Conservation (phyloP, 73 alveolate species). For the Paramecium sexaurelia region DNA sequence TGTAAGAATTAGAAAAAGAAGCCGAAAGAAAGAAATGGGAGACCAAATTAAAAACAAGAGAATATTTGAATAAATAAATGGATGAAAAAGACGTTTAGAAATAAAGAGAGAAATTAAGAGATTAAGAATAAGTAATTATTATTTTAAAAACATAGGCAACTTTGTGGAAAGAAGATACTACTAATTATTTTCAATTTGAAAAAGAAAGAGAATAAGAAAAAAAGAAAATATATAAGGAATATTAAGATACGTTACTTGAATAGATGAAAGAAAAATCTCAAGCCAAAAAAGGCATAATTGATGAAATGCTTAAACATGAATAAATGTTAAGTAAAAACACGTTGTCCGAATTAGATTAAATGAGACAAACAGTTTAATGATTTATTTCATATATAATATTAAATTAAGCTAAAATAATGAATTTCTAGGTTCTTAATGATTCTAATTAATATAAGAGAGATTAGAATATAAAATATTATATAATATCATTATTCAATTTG, state of each 20-base stretch:
- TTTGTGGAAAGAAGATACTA: conserved; percentile 66
- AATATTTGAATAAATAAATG: conserved; percentile 59
- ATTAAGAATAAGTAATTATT: conserved; percentile 47
- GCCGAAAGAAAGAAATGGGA: conserved; percentile 52
- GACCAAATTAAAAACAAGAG: conserved; percentile 44
- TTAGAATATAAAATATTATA: not conserved
- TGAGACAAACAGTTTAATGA: conserved; percentile 21
- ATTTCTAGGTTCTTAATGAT: not conserved
- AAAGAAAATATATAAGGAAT: conserved; percentile 52
- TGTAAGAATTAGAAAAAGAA: conserved; percentile 59
- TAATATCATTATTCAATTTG: not conserved
- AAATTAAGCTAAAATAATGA: not conserved
- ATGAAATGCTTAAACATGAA: conserved; percentile 55
- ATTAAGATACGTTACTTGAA: conserved; percentile 15
- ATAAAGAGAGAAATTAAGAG: conserved; percentile 56
- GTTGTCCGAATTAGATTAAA: conserved; percentile 25
- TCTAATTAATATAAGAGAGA: not conserved
- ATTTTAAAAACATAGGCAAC: not conserved
- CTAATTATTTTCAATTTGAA: conserved; percentile 61
- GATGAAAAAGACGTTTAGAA: conserved; percentile 58
- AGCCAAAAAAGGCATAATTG: conserved; percentile 32
- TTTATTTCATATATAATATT: not conserved
- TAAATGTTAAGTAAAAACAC: conserved; percentile 32
- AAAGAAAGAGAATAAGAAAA: conserved; percentile 58
- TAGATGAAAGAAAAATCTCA: conserved; percentile 52